A percentile compares a stretch with the other conserved stretches of the same genome.
phyloP scores from a whole-genome alignment of 768 basidiomycete genomes.

The Kwoniella pini region DNA sequence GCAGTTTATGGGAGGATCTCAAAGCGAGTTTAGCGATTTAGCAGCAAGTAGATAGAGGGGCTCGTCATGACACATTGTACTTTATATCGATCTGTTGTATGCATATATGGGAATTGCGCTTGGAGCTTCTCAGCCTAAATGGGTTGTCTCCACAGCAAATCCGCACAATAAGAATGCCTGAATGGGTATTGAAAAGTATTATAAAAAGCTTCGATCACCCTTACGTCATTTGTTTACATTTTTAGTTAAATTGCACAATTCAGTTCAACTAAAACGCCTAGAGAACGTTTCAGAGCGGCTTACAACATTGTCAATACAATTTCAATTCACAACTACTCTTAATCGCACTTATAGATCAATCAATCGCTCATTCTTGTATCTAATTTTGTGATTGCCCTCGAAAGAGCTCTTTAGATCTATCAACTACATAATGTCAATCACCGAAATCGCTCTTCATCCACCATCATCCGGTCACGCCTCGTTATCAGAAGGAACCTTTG shows the following conservation, averaged over 20 bases:
- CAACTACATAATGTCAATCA: neutral
- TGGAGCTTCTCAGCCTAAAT: too few relatives aligned
- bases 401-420: neutral
- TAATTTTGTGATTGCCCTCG: neutral
- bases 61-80: too few relatives aligned
- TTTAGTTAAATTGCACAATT: too few relatives aligned
- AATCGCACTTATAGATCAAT: too few relatives aligned
- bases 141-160: too few relatives aligned
- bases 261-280: too few relatives aligned
- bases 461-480: conserved; percentile 40
- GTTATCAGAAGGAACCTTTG: conserved; percentile 36
- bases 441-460: conserved; percentile 27
- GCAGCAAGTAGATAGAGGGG: too few relatives aligned
- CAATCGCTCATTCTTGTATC: too few relatives aligned
- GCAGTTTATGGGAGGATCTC: conserved; percentile 23
- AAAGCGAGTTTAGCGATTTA: conserved; percentile 13
- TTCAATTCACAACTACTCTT: too few relatives aligned
- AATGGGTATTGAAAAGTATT: neutral
- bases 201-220: neutral
- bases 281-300: too few relatives aligned
- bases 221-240: conserved; percentile 15
- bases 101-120: neutral
- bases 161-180: too few relatives aligned
- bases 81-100: neutral
- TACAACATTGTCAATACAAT: too few relatives aligned